Evolutionary conservation across 495 filamentous ascomycete species (phyloP), one percentile per base, ranked within the genome.

Genomic region (Hypoxylon crocopeplum): DNA sequence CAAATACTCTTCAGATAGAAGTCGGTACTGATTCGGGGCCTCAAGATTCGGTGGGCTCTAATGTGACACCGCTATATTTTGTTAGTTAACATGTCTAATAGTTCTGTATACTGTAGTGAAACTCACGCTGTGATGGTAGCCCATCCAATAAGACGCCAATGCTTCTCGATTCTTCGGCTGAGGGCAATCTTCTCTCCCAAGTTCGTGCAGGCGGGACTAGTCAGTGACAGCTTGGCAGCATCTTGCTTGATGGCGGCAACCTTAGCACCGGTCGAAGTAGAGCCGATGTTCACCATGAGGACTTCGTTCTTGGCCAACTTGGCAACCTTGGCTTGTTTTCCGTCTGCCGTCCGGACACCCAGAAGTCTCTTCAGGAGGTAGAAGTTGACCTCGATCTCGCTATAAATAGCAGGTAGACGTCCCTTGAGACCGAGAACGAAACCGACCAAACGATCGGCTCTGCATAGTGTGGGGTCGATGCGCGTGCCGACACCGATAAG

Each of bases 251-350:
- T 94, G 67, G 90, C 92, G 37, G 93, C 82, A 13, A 98, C 92
- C 83, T 97, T 98, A 50, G 89, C 89, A 57, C 94, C 94, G 16
- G 93, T 97, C 38, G 94, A 93, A 11, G 93, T 97, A 20, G 91
- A 95, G 50, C 94, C 94, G 69, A 98, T 97, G 81, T 98, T 98
- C 53, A 98, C 94, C 93, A 98, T 97, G 67, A 93, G 89, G 65
- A 98, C 91, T 75, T 98, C 94, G 71, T 95, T 96, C 87, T 98
- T 98, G 34, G 92, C 78, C 36, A 98, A 81, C 79, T 98, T 98
- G 51, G 90, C 91, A 55, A 98, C 94, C 88, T 98, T 98, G 57
- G 92, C 93, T 76, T 98, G 95, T 83, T 98, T 98, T 67, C 94
- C 94, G 65, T 98, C 94, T 48, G 95, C 92, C 20, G 93, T 95